These are phyloP conservation scores for Salix arbutifolia DNA, from an alignment of 345 rosid genomes.

Conservation along the genomic window DNA sequence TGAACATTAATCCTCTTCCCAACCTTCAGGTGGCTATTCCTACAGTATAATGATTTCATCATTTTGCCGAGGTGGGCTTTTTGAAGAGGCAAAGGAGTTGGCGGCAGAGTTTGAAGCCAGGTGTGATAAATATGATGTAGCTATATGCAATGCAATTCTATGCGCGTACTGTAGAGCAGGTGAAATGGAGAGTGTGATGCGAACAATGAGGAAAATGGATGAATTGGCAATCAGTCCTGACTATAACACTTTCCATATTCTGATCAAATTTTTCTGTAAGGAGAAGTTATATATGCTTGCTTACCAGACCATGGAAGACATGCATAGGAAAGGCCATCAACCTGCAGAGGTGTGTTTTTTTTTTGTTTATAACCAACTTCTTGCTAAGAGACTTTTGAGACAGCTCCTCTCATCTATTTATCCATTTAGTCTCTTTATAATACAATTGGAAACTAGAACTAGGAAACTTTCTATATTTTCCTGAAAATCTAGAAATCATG, in stretches of 20 bases:
- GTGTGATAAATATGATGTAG: constrained; percentile 71
- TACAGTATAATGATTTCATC: constrained; percentile 93
- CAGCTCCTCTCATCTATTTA: not conserved
- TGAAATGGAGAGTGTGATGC: constrained; percentile 83
- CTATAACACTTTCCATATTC: constrained; percentile 67
- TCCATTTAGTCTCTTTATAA: not conserved
- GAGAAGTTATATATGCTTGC: constrained; percentile 82
- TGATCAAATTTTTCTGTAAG: constrained; percentile 76
- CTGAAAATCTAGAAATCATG: too few species aligned
- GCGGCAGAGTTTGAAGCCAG: constrained; percentile 68
- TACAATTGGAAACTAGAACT: not conserved
- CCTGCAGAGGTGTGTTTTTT: constrained; percentile 62
- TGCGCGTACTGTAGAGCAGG: constrained; percentile 89
- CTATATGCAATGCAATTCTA: constrained; percentile 76
- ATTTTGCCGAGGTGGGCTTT: constrained; percentile 61
- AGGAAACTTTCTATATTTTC: too few species aligned
- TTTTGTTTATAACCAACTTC: not conserved
- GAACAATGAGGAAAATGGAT: constrained; percentile 82
- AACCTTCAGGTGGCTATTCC: constrained; percentile 74
- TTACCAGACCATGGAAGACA: constrained; percentile 65
- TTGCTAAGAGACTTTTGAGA: not conserved
- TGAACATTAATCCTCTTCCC: constrained; percentile 5
- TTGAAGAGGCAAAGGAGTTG: constrained; percentile 78
- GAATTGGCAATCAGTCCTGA: constrained; percentile 65
- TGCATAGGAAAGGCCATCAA: constrained; percentile 78